These are phyloP conservation scores for Eucalyptus regnans DNA, from an alignment of 345 rosid genomes.

Conservation along the genomic window DNA sequence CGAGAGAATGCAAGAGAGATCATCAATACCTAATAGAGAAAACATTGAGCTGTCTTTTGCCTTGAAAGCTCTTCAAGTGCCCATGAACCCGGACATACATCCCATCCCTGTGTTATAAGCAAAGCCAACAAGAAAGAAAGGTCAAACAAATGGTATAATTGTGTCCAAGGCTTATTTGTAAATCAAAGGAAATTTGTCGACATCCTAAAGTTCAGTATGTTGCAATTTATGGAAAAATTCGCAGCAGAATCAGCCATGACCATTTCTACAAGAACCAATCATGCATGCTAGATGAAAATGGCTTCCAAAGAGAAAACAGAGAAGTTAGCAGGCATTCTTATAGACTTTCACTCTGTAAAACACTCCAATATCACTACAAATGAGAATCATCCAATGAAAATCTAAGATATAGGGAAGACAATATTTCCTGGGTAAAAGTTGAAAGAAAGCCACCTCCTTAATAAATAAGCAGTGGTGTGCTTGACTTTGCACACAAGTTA, in stretches of 20 bases:
- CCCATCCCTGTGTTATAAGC: conserved; percentile 40
- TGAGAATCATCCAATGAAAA: background rate
- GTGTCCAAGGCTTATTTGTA: background rate
- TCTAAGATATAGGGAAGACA: background rate
- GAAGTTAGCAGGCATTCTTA: background rate
- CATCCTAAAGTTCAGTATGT: background rate
- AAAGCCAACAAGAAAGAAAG: background rate
- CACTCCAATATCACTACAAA: background rate
- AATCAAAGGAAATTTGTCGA: background rate
- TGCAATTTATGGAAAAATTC: background rate
- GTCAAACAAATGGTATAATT: background rate
- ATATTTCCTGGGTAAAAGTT: background rate
- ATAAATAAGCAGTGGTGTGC: background rate
- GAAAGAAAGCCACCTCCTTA: background rate
- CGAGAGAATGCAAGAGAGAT: background rate
- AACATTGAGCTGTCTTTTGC: conserved; percentile 55
- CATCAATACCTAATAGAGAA: conserved; percentile 61
- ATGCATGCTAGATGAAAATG: background rate
- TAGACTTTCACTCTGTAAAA: background rate
- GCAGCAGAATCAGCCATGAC: background rate
- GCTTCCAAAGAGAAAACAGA: background rate
- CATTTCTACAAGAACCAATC: background rate
- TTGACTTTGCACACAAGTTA: background rate
- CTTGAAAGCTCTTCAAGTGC: conserved; percentile 64
- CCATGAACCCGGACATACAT: conserved; percentile 86